These are phyloP conservation scores for Globisporangium emineosum DNA, from an alignment of 352 stramenopile genomes.

Conservation along the genomic window DNA sequence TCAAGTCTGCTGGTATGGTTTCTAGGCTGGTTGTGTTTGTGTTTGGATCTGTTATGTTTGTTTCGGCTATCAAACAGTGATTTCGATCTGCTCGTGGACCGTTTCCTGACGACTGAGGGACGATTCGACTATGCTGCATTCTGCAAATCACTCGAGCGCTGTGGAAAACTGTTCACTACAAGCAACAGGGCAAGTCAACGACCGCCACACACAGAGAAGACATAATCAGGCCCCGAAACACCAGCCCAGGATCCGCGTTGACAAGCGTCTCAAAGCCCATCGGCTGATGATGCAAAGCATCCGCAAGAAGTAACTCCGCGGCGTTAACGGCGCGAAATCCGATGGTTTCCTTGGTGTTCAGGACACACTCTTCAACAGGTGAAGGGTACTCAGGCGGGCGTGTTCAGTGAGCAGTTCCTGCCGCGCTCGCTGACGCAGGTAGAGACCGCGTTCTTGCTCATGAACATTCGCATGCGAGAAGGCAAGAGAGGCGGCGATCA, in stretches of 20 bases:
- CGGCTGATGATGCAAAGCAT: slow-evolving; percentile 43
- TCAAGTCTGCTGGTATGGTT: too few relatives aligned
- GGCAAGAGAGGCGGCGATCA: neutral
- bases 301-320: slow-evolving; percentile 50
- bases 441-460: slow-evolving; percentile 47
- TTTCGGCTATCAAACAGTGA: too few relatives aligned
- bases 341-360: slow-evolving; percentile 46
- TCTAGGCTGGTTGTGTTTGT: too few relatives aligned
- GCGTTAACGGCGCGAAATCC: slow-evolving; percentile 26
- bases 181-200: neutral
- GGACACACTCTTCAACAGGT: slow-evolving; percentile 29
- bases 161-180: neutral
- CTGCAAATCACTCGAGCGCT: slow-evolving; percentile 22
- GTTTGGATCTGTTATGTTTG: too few relatives aligned
- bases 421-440: slow-evolving; percentile 35
- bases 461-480: slow-evolving; percentile 29
- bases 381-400: slow-evolving; percentile 37
- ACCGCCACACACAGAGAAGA: neutral
- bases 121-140: slow-evolving; percentile 31
- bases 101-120: too few relatives aligned
- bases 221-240: neutral
- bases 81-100: too few relatives aligned
- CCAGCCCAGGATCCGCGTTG: slow-evolving; percentile 34
- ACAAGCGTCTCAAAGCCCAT: slow-evolving; percentile 48
- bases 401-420: slow-evolving; percentile 44